Evolutionary conservation across 805 yeast species (phyloP).

Genomic region (Candida tammaniensis): DNA sequence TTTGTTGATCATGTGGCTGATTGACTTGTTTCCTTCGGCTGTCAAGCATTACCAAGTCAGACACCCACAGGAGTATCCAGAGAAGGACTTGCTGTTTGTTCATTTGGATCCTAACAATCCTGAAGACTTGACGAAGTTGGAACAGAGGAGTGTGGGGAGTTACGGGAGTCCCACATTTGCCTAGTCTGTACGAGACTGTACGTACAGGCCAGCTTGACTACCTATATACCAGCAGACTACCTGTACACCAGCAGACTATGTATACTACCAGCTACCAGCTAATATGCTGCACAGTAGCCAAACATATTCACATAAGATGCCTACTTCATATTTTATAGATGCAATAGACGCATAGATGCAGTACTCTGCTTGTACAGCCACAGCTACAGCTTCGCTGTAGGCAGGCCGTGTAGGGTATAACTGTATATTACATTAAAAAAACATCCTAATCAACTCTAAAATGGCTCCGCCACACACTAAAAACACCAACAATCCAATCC

Average conservation of each 20-base stretch:
- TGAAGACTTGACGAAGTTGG: slow-evolving; percentile 11
- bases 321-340: too few relatives aligned
- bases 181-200: too few relatives aligned
- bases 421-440: slow-evolving; percentile 35
- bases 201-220: too few relatives aligned
- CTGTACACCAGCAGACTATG: too few relatives aligned
- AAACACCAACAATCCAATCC: slow-evolving; percentile 63
- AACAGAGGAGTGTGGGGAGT: slow-evolving; percentile 16
- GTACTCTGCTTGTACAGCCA: too few relatives aligned
- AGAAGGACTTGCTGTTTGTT: slow-evolving; percentile 15
- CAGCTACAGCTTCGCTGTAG: slow-evolving; percentile 1
- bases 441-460: slow-evolving; percentile 59
- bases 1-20: slow-evolving; percentile 57
- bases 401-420: background rate
- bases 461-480: slow-evolving; percentile 81
- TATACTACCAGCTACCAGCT: too few relatives aligned
- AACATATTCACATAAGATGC: too few relatives aligned
- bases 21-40: slow-evolving; percentile 70
- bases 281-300: too few relatives aligned
- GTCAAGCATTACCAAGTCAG: slow-evolving; percentile 27
- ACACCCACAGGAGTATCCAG: slow-evolving; percentile 25
- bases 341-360: too few relatives aligned
- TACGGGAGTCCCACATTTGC: slow-evolving; percentile 20
- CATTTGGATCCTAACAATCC: slow-evolving; percentile 20
- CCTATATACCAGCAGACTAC: slow-evolving; percentile 3